Percentiles rank a stretch among this genome's conserved stretches.
phyloP scores from a whole-genome alignment of 805 yeast species.

The Kurtzmaniella fragi region DNA sequence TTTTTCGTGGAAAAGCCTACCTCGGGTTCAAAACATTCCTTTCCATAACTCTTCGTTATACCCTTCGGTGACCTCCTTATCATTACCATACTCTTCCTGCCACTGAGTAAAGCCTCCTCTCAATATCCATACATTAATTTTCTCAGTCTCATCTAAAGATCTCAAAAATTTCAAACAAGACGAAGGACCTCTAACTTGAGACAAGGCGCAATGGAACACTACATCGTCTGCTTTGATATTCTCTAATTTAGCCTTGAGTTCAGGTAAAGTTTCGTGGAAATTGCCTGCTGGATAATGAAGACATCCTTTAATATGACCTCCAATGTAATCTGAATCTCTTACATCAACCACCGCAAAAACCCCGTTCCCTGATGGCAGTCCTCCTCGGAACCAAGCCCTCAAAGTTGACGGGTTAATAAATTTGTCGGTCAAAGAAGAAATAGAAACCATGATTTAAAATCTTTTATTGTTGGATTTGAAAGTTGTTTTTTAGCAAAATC shows the following conservation, averaged over 20 bases:
- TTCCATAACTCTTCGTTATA: slow-evolving; percentile 33
- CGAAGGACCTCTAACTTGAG: slow-evolving; percentile 90
- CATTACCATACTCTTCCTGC: slow-evolving; percentile 74
- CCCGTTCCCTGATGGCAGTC: slow-evolving; percentile 32
- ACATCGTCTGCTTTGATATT: slow-evolving; percentile 41
- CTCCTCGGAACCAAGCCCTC: slow-evolving; percentile 42
- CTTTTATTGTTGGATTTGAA: neutral
- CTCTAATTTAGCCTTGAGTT: slow-evolving; percentile 28
- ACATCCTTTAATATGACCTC: slow-evolving; percentile 64
- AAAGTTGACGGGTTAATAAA: slow-evolving; percentile 43
- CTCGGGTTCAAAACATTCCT: too few species aligned
- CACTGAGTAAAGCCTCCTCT: slow-evolving; percentile 83
- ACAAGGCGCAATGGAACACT: slow-evolving; percentile 86
- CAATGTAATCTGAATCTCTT: slow-evolving; percentile 75
- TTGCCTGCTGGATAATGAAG: slow-evolving; percentile 50
- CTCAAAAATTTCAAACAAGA: slow-evolving; percentile 64
- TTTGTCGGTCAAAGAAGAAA: slow-evolving; percentile 34
- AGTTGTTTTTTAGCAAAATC: neutral
- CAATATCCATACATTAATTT: slow-evolving; percentile 60
- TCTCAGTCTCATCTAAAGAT: slow-evolving; percentile 32
- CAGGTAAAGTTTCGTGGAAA: slow-evolving; percentile 35
- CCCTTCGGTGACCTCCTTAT: slow-evolving; percentile 53
- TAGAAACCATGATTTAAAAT: neutral
- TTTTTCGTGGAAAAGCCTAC: neutral
- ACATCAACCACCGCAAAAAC: slow-evolving; percentile 69